A percentile compares a stretch with the other conserved stretches of the same genome.
Conservation (phyloP, 192 early-diverging fungal genomes). For the Backusella circina region DNA sequence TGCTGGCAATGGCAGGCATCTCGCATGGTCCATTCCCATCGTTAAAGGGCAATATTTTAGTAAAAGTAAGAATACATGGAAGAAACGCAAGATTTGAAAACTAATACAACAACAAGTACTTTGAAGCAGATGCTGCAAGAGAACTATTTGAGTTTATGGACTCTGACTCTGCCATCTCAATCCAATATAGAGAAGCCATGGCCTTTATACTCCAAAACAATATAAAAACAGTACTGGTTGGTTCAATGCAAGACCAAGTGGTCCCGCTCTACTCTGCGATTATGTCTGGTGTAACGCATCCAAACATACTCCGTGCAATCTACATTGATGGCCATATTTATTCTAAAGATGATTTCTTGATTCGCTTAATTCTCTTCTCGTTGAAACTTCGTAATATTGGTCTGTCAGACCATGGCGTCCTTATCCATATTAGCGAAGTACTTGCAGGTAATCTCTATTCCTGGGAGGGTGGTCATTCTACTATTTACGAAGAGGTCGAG, state of each 20-base stretch:
- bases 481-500: slow-evolving; percentile 86
- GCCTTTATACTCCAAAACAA: slow-evolving; percentile 62
- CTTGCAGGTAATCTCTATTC: slow-evolving; percentile 86
- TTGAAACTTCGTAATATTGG: slow-evolving; percentile 86
- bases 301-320: slow-evolving; percentile 84
- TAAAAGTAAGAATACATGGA: slow-evolving; percentile 45
- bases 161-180: slow-evolving; percentile 61
- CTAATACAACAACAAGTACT: slow-evolving; percentile 44
- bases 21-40: slow-evolving; percentile 85
- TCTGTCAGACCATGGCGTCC: slow-evolving; percentile 80
- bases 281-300: slow-evolving; percentile 64
- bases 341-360: slow-evolving; percentile 79
- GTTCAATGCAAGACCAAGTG: slow-evolving; percentile 94
- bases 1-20: slow-evolving; percentile 93
- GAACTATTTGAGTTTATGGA: slow-evolving; percentile 96
- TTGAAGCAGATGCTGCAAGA: slow-evolving; percentile 85
- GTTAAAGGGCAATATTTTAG: slow-evolving; percentile 77
- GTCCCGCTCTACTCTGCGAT: slow-evolving; percentile 86
- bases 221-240: slow-evolving; percentile 73
- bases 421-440: slow-evolving; percentile 83
- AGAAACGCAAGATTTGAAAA: background rate
- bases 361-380: slow-evolving; percentile 82
- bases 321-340: slow-evolving; percentile 88
- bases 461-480: slow-evolving; percentile 87
- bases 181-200: slow-evolving; percentile 70